A percentile compares a stretch with the other conserved stretches of the same genome.
Conservation (phyloP, 2,329 filamentous ascomycete species). For the Arthrobotrys sphaeroides region DNA sequence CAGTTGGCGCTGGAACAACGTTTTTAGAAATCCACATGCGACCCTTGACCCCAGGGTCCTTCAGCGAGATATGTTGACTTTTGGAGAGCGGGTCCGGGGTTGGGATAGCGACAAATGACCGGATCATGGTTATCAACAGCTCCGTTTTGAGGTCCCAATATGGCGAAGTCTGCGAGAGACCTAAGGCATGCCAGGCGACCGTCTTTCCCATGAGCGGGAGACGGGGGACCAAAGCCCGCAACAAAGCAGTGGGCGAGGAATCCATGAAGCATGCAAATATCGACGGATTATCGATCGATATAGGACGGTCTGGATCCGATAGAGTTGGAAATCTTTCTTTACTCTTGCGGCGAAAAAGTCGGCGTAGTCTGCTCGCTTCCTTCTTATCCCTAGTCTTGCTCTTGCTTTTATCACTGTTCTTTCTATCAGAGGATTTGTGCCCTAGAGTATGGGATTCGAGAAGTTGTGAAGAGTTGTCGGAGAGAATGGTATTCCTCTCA, state of each 20-base stretch:
- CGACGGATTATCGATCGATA: conserved; percentile 39
- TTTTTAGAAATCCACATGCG: conserved; percentile 82
- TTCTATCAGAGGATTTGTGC: not conserved
- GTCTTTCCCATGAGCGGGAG: conserved; percentile 46
- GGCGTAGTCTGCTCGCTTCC: not conserved
- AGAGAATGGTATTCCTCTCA: conserved; percentile 3
- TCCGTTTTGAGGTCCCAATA: conserved; percentile 83
- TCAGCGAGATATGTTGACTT: conserved; percentile 71
- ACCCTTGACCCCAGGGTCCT: conserved; percentile 76
- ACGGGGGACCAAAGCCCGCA: conserved; percentile 31
- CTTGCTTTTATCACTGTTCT: too few relatives aligned
- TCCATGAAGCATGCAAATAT: conserved; percentile 52
- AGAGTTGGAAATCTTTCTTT: conserved; percentile 13
- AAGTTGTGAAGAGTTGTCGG: not conserved
- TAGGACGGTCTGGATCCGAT: conserved; percentile 35
- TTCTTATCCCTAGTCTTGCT: too few relatives aligned
- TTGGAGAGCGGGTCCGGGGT: conserved; percentile 67
- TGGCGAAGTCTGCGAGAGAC: conserved; percentile 73
- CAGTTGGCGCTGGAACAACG: conserved; percentile 69
- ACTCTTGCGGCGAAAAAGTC: not conserved
- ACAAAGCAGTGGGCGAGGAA: conserved; percentile 17
- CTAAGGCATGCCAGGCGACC: conserved; percentile 72
- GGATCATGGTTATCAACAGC: conserved; percentile 76
- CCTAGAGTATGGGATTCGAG: not conserved
- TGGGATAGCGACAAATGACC: conserved; percentile 67